phyloP scores from a whole-genome alignment of 352 stramenopile genomes.

The Phytopythium aichiense region DNA sequence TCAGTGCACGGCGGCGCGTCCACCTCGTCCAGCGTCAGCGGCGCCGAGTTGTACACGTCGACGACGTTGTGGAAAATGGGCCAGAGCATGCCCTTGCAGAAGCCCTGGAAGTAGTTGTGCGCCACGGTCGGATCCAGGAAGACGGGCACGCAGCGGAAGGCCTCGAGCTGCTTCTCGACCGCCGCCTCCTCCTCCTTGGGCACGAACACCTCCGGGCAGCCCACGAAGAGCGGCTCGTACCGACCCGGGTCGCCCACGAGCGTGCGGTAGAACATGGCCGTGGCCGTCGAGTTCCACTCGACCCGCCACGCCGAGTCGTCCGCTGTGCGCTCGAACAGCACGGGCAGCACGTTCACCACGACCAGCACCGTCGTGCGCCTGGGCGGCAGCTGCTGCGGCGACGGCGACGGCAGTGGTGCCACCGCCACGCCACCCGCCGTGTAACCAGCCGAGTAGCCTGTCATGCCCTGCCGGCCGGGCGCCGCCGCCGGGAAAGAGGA shows the following conservation, averaged over 20 bases:
- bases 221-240: constrained; percentile 65
- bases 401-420: neutral
- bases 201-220: constrained; percentile 74
- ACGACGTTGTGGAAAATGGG: constrained; percentile 97
- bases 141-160: constrained; percentile 94
- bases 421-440: neutral
- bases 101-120: constrained; percentile 88
- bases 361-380: constrained; percentile 61
- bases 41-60: constrained; percentile 91
- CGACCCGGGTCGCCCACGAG: constrained; percentile 45
- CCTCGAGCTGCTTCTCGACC: constrained; percentile 72
- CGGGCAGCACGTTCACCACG: constrained; percentile 74
- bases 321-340: constrained; percentile 60
- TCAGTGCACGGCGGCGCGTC: neutral
- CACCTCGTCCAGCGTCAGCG: constrained; percentile 54
- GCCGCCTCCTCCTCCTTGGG: constrained; percentile 47
- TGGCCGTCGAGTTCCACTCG: constrained; percentile 69
- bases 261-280: constrained; percentile 73
- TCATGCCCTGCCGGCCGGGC: too few relatives aligned
- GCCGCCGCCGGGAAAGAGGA: neutral
- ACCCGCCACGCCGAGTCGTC: constrained; percentile 45
- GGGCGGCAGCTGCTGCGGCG: neutral
- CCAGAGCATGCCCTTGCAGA: constrained; percentile 98
- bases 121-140: constrained; percentile 90
- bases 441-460: too few relatives aligned